phyloP scores from a whole-genome alignment of 2,329 filamentous ascomycete genomes.

The Neofusicoccum ribis region DNA sequence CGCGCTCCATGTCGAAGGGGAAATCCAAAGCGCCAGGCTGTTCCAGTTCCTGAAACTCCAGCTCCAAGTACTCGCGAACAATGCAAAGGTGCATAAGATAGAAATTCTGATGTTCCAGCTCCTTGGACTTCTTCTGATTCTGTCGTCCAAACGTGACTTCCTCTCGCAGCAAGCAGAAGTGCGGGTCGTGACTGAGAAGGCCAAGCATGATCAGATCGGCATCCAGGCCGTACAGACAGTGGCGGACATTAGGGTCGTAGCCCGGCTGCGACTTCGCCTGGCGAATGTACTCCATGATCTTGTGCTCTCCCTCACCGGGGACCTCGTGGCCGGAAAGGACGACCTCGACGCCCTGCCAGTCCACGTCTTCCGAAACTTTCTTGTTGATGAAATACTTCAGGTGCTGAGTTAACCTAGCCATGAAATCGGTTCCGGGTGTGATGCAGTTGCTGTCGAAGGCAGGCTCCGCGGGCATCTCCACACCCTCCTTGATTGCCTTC shows the following conservation, averaged over 20 bases:
- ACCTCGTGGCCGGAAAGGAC: slow-evolving; percentile 97
- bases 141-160: slow-evolving; percentile 96
- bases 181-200: slow-evolving; percentile 93
- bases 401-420: slow-evolving; percentile 92
- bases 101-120: slow-evolving; percentile 98
- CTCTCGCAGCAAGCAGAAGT: slow-evolving; percentile 95
- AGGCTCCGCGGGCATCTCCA: slow-evolving; percentile 92
- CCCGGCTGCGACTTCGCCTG: slow-evolving; percentile 92
- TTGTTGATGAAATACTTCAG: slow-evolving; percentile 99
- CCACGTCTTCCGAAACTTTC: slow-evolving; percentile 93
- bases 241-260: slow-evolving; percentile 90
- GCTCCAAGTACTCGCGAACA: slow-evolving; percentile 91
- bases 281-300: slow-evolving; percentile 99
- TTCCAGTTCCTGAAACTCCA: slow-evolving; percentile 94
- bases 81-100: slow-evolving; percentile 97
- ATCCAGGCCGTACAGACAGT: slow-evolving; percentile 96
- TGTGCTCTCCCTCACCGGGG: slow-evolving; percentile 96
- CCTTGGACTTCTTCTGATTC: slow-evolving; percentile 85
- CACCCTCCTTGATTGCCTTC: slow-evolving; percentile 84
- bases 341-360: slow-evolving; percentile 96
- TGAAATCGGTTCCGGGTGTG: slow-evolving; percentile 95
- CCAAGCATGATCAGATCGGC: slow-evolving; percentile 99
- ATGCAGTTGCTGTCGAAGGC: slow-evolving; percentile 99
- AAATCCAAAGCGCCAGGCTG: slow-evolving; percentile 70
- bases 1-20: slow-evolving; percentile 86